These are phyloP conservation scores for Barbarea vulgaris DNA, from an alignment of 345 rosid species.

Conservation along the genomic window DNA sequence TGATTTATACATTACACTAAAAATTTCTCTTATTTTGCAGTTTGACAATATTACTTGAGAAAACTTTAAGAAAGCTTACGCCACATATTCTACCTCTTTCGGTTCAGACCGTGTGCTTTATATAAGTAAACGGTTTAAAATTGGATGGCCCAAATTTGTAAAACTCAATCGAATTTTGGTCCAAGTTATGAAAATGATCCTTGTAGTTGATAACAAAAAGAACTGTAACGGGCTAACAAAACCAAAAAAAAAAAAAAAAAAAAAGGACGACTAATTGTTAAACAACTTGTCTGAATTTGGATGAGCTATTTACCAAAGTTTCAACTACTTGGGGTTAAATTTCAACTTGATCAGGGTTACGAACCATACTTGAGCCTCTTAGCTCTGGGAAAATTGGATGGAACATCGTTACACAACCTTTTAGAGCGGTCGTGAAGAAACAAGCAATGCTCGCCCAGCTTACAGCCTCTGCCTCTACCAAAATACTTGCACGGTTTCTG, in stretches of 20 bases:
- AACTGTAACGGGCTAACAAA: no score
- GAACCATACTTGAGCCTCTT: conserved; percentile 50
- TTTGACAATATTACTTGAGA: no score
- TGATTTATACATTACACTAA: no score
- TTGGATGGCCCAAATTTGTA: neutral
- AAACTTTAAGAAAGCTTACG: no score
- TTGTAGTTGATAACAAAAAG: neutral
- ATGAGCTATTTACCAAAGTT: neutral
- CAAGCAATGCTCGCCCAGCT: conserved; percentile 50
- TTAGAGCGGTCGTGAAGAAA: conserved; percentile 49
- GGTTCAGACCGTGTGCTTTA: neutral
- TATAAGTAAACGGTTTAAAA: neutral
- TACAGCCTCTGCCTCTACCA: conserved; percentile 52
- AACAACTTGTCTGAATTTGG: conserved; percentile 6
- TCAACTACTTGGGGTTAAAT: neutral
- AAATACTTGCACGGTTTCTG: conserved; percentile 51
- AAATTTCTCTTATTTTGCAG: no score
- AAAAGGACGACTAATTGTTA: neutral
- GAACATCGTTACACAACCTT: conserved; percentile 27
- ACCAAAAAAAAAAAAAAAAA: neutral
- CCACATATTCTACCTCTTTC: no score
- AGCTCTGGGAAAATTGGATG: conserved; percentile 34
- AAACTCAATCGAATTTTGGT: neutral
- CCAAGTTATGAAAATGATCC: neutral
- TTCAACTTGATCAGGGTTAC: neutral